Evolutionary conservation across 228 moss, liverwort and hornwort genomes (phyloP).

Genomic region (Sphagnum magellanicum): DNA sequence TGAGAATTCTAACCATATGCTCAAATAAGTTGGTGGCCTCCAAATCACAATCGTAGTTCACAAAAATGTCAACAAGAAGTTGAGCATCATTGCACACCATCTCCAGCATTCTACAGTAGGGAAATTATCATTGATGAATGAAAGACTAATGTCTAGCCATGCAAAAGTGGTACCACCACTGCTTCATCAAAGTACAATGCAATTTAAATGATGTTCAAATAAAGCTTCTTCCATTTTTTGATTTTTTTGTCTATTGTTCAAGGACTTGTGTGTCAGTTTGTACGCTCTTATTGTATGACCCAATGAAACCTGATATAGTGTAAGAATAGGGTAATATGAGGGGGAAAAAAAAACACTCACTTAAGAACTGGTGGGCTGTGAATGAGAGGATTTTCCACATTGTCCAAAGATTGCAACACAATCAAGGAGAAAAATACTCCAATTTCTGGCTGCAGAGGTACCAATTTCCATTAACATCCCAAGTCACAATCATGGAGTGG

Average conservation of each 20-base stretch:
- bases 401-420: conserved; percentile 74
- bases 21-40: conserved; percentile 94
- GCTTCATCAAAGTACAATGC: too few species aligned
- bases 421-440: conserved; percentile 93
- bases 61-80: conserved; percentile 94
- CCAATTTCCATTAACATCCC: too few species aligned
- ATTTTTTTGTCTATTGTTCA: too few species aligned
- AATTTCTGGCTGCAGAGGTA: conserved; percentile 66
- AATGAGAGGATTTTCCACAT: conserved; percentile 65
- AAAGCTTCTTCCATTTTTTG: too few species aligned
- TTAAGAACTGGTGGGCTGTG: conserved; percentile 83
- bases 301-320: too few species aligned
- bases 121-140: background rate
- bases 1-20: conserved; percentile 58
- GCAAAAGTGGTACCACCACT: too few species aligned
- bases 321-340: too few species aligned
- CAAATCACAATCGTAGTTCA: conserved; percentile 97
- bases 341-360: conserved; percentile 19
- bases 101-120: conserved; percentile 71
- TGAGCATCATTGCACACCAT: conserved; percentile 91
- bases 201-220: too few species aligned
- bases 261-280: too few species aligned
- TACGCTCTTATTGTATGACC: too few species aligned
- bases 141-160: too few species aligned
- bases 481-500: too few species aligned